phyloP scores from a whole-genome alignment of 441 rosid species.

The Geranium incanum region DNA sequence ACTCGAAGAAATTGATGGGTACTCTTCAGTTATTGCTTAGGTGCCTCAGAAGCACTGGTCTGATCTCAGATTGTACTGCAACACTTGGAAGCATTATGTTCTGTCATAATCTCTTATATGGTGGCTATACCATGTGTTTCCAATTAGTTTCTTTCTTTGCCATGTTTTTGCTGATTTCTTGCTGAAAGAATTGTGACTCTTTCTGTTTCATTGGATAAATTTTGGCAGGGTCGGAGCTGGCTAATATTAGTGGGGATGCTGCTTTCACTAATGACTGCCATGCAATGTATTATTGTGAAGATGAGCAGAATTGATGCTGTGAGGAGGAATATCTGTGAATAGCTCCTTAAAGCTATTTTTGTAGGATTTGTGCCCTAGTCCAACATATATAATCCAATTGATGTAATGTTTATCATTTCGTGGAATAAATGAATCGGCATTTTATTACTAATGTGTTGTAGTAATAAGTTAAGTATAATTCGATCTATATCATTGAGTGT shows the following conservation, averaged over 20 bases:
- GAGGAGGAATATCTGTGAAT: conserved; percentile 31
- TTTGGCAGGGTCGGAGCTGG: conserved; percentile 23
- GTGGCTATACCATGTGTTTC: conserved; percentile 3
- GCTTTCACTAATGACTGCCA: conserved; percentile 24
- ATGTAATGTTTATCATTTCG: no score
- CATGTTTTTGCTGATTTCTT: conserved; percentile 9
- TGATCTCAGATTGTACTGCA: conserved; percentile 4
- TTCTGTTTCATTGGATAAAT: conserved; percentile 28
- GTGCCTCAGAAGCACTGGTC: not conserved
- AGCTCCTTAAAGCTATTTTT: conserved; percentile 29
- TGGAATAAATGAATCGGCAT: no score
- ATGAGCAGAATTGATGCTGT: conserved; percentile 44
- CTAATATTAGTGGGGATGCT: conserved; percentile 19
- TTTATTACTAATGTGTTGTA: no score
- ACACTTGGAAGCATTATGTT: conserved; percentile 14
- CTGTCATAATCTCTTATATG: conserved; percentile 13
- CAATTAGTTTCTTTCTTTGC: conserved; percentile 15
- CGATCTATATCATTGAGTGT: no score
- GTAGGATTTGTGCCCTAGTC: no score
- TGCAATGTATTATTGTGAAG: conserved; percentile 29
- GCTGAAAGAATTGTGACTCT: conserved; percentile 26
- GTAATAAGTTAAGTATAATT: no score
- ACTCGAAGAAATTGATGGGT: not conserved
- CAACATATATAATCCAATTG: no score
- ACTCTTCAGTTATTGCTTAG: not conserved